Base-by-base conservation (phyloP, 139 green algal species). In the Prasinococcaceae sp. region DNA sequence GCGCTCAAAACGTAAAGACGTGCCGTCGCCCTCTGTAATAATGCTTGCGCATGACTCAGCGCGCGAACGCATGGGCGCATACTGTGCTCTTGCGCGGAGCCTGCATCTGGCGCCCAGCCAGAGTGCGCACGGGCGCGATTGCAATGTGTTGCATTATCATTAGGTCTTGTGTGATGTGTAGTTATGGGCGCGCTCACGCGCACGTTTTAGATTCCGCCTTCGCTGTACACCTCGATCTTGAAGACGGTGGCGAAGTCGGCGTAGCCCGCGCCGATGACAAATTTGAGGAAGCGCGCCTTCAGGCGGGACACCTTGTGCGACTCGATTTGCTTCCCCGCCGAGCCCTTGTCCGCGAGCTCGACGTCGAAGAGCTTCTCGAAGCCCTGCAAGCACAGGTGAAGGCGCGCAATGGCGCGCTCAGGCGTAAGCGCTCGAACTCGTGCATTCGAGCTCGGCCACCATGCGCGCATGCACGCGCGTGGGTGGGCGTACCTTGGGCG, bases 1-100 rank as follows among this genome's bases (percentile, higher is more conserved):
- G 70, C 84, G 6, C 75, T 97, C 23, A 97, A 97, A 57, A 90
- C 83, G 2, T 95, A 51, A n/a, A n/a, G n/a, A n/a, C n/a, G n/a
- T n/a, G n/a, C n/a, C n/a, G n/a, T n/a, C n/a, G n/a, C n/a, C n/a
- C n/a, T n/a, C n/a, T n/a, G n/a, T n/a, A n/a, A n/a, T n/a, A n/a
- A n/a, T n/a, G n/a, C n/a, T n/a, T n/a, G n/a, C n/a, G n/a, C n/a
- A n/a, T n/a, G n/a, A n/a, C n/a, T n/a, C n/a, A n/a, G n/a, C n/a
- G n/a, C n/a, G n/a, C n/a, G n/a, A n/a, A n/a, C n/a, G n/a, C n/a
- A n/a, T n/a, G n/a, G n/a, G n/a, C n/a, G n/a, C n/a, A n/a, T n/a
- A n/a, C n/a, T n/a, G n/a, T n/a, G n/a, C n/a, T n/a, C n/a, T n/a
- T n/a, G n/a, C n/a, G n/a, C n/a, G n/a, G n/a, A n/a, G n/a, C n/a